Conservation (phyloP, 331 rosid species). For the Cydonia oblonga region DNA sequence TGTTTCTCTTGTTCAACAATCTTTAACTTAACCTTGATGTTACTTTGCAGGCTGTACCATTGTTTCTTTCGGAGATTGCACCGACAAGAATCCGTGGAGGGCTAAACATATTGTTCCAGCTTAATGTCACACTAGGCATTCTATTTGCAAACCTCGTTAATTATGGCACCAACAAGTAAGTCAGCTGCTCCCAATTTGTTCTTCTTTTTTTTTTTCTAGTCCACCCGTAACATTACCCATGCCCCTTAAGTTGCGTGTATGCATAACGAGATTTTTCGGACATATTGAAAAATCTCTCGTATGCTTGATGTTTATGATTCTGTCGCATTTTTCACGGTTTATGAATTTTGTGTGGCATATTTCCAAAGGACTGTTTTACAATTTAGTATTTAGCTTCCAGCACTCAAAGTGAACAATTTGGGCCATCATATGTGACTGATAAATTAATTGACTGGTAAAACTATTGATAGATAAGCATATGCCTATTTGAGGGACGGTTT, state of each 20-base stretch:
- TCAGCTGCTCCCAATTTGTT: background rate
- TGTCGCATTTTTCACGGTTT: background rate
- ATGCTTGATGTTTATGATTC: background rate
- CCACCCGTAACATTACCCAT: background rate
- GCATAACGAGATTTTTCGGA: background rate
- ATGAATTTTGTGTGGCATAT: background rate
- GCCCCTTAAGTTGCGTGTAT: background rate
- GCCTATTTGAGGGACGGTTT: background rate
- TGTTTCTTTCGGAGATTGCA: conserved; percentile 81
- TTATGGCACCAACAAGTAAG: conserved; percentile 56
- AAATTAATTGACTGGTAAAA: background rate
- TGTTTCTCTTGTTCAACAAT: background rate
- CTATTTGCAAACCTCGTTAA: conserved; percentile 64
- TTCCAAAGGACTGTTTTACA: background rate
- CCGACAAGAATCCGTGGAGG: conserved; percentile 92
- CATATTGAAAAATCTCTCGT: no score
- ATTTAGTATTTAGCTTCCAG: background rate
- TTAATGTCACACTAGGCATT: conserved; percentile 67
- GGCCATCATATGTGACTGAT: background rate
- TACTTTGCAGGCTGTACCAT: conserved; percentile 62
- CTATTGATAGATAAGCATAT: background rate
- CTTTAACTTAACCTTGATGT: background rate
- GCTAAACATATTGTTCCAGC: conserved; percentile 68
- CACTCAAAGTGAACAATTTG: background rate
- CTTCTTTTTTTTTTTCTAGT: background rate